These are phyloP conservation scores for Fusarium beomiforme DNA, from an alignment of 2,329 filamentous ascomycete species.

Conservation along the genomic window DNA sequence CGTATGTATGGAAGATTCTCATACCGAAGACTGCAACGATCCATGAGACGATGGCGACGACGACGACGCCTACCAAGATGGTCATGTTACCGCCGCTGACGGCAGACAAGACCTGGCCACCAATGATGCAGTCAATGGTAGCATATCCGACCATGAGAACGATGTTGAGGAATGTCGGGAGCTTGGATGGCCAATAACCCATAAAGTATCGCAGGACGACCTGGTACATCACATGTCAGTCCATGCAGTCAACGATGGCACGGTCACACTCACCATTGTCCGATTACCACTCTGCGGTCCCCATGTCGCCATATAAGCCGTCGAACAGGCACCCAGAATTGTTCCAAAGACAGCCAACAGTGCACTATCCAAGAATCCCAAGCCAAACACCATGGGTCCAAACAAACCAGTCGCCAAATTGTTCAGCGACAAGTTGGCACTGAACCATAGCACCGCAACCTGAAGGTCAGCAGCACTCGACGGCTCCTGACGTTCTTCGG, in stretches of 20 bases:
- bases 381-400: constrained; percentile 71
- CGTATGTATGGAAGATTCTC: constrained; percentile 74
- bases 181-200: constrained; percentile 65
- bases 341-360: constrained; percentile 81
- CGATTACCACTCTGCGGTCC: constrained; percentile 78
- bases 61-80: constrained; percentile 77
- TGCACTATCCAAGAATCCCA: constrained; percentile 79
- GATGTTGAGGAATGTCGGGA: constrained; percentile 48
- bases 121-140: constrained; percentile 81
- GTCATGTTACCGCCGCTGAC: constrained; percentile 73
- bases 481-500: constrained; percentile 48
- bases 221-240: constrained; percentile 29
- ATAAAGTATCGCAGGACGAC: constrained; percentile 81
- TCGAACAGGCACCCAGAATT: constrained; percentile 74
- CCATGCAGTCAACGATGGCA: not conserved
- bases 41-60: constrained; percentile 78
- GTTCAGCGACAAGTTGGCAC: constrained; percentile 56
- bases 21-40: constrained; percentile 72
- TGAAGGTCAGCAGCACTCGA: constrained; percentile 50
- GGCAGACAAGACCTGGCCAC: constrained; percentile 79
- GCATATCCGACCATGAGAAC: constrained; percentile 81
- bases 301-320: constrained; percentile 81
- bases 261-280: constrained; percentile 67
- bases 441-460: constrained; percentile 56
- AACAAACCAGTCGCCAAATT: constrained; percentile 75